Percentiles rank a stretch among this genome's conserved stretches.
Evolutionary conservation across 441 rosid genomes (phyloP).

Genomic region (Flueggea neowawraea): DNA sequence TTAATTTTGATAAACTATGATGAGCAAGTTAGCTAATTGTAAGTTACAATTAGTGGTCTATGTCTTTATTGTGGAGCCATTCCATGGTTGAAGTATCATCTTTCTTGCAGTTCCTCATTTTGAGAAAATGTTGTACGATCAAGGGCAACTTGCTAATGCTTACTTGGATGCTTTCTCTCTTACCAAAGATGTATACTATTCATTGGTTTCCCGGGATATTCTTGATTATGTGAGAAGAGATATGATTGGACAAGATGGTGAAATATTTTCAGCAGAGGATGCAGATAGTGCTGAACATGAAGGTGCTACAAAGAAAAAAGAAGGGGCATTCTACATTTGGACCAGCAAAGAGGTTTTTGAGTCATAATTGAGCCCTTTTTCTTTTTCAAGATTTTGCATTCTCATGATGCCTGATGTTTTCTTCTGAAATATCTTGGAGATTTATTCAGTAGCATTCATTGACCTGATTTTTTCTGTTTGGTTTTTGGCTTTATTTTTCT

Average conservation of each 20-base stretch:
- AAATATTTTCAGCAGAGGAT: constrained; percentile 94
- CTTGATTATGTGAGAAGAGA: constrained; percentile 95
- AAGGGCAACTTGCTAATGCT: constrained; percentile 82
- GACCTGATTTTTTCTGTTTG: background rate
- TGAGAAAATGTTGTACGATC: constrained; percentile 98
- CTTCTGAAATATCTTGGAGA: background rate
- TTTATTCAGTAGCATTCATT: too few species aligned
- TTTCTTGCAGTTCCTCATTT: constrained; percentile 91
- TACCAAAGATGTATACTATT: constrained; percentile 61
- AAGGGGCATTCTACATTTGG: constrained; percentile 96
- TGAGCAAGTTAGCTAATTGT: too few species aligned
- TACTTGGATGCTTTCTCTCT: constrained; percentile 80
- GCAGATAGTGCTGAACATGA: constrained; percentile 88
- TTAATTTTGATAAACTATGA: too few species aligned
- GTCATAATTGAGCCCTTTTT: background rate
- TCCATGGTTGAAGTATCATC: constrained; percentile 5
- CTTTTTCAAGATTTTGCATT: background rate
- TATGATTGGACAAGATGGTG: constrained; percentile 84
- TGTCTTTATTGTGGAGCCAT: background rate
- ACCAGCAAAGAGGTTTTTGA: constrained; percentile 62
- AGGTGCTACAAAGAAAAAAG: constrained; percentile 62
- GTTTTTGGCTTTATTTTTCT: background rate
- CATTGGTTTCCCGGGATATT: constrained; percentile 60
- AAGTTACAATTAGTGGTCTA: too few species aligned
- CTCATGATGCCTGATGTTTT: background rate